Conservation (phyloP, 148 eudicot genomes). For the Rhododendron simsii region DNA sequence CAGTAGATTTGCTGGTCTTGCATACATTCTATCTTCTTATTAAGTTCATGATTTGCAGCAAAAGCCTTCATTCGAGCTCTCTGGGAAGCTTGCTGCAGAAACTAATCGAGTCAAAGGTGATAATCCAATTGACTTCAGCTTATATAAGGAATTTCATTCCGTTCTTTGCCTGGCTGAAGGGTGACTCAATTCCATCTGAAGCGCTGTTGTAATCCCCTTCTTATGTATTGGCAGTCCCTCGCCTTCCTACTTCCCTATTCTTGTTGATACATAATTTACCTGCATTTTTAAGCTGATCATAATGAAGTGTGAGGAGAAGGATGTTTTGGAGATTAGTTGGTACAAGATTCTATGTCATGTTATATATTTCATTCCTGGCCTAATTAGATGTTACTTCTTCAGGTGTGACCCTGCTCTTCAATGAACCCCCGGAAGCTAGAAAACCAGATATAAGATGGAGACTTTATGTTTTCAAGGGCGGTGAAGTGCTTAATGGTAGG, state of each 20-base stretch:
- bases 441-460: constrained; percentile 93
- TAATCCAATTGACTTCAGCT: not conserved
- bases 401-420: constrained; percentile 86
- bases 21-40: constrained; percentile 1
- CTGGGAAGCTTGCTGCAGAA: constrained; percentile 98
- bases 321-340: not conserved
- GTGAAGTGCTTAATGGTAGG: constrained; percentile 85
- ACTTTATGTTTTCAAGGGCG: constrained; percentile 89
- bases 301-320: not conserved
- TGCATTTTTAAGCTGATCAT: not conserved
- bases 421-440: constrained; percentile 90
- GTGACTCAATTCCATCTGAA: not conserved
- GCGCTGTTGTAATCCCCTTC: not conserved
- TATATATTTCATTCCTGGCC: not conserved
- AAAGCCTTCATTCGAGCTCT: constrained; percentile 93
- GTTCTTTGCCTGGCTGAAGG: not conserved
- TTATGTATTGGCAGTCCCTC: not conserved
- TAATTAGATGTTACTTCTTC: constrained; percentile 17
- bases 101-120: constrained; percentile 93
- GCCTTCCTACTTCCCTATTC: not conserved
- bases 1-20: not conserved
- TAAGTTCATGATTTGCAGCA: constrained; percentile 38
- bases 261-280: not conserved
- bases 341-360: not conserved
- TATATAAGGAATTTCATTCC: not conserved